Evolutionary conservation across 1,139 yeast species (phyloP), one percentile per base, ranked within the genome.

Genomic region (Debaryomycetaceae sp.): DNA sequence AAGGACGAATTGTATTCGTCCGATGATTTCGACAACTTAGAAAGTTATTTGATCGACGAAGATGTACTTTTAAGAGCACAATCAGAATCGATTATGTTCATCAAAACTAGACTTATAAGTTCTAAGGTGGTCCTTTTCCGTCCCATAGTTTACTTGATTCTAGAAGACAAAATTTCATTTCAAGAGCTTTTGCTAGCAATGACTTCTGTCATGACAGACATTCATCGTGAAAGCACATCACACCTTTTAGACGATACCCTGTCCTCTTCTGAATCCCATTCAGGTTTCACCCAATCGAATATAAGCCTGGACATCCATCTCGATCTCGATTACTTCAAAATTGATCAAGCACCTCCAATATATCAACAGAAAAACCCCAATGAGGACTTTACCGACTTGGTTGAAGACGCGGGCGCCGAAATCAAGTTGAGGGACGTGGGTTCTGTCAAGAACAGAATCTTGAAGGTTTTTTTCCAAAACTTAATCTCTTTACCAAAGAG

Each of bases 71-170:
- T 68, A 38, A 60, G 63, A 36, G 65, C 72, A 1, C 75, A 69
- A 51, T 66, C 72, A 1, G 76, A 71, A 49, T 57, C 68, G 7
- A 63, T 72, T 27, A 68, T 71, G 65, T 71, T 60, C 51, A 69
- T 70, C 41, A 71, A 72, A 47, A 69, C 75, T 1, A 53, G 77
- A 41, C 61, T 72, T 7, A 44, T 72, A 6, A 47, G 58, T 3
- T 69, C 75, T 24, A 69, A 69, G 40, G 46, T 70, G 42, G 44
- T 63, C 6, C 52, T 72, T 34, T 62, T 68, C 50, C 55, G 76
- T 23, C 76, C 77, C 2, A 52, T 72, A 8, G 56, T 65, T 11
- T 71, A 69, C 49, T 55, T 69, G 34, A 54, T 70, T 8, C 48
- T 69, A 9, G 67, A 66, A 47, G 74, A 67, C 47, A 59, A 58